These are phyloP conservation scores for Dactylellina parvicollis DNA, from an alignment of 2,329 filamentous ascomycete genomes.

Conservation along the genomic window DNA sequence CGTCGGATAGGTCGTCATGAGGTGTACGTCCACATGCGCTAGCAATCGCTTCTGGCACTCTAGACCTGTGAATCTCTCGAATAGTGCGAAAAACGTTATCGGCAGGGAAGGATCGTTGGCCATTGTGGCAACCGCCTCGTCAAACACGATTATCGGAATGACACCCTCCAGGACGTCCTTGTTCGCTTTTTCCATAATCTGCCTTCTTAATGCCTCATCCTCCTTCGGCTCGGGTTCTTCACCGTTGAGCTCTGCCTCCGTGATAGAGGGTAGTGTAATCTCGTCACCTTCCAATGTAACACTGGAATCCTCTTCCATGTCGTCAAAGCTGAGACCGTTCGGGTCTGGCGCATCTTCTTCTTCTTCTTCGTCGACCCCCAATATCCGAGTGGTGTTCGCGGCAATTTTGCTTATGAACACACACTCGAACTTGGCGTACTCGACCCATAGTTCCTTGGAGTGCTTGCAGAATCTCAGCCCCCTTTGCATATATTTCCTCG, in stretches of 20 bases:
- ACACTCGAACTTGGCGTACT: constrained; percentile 92
- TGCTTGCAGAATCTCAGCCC: constrained; percentile 88
- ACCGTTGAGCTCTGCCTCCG: constrained; percentile 71
- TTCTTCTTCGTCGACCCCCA: constrained; percentile 63
- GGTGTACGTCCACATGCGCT: constrained; percentile 75
- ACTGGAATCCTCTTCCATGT: constrained; percentile 60
- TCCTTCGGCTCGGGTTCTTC: constrained; percentile 58
- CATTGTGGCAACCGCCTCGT: constrained; percentile 81
- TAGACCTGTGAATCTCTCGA: constrained; percentile 74
- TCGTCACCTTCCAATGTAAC: constrained; percentile 63
- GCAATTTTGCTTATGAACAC: constrained; percentile 87
- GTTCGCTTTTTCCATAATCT: constrained; percentile 71
- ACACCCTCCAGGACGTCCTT: constrained; percentile 91
- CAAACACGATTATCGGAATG: constrained; percentile 91
- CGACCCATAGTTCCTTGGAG: constrained; percentile 79
- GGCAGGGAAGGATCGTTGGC: constrained; percentile 74
- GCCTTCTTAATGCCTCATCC: constrained; percentile 64
- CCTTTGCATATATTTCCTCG: constrained; percentile 85
- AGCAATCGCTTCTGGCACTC: constrained; percentile 74
- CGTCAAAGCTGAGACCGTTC: constrained; percentile 64
- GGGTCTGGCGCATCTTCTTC: constrained; percentile 74
- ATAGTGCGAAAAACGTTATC: constrained; percentile 81
- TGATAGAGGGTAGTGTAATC: constrained; percentile 67
- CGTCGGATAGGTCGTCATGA: constrained; percentile 70
- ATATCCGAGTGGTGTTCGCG: constrained; percentile 24